Evolutionary conservation across 208 protist genomes (phyloP), one percentile per base, ranked within the genome.

Genomic region (Acanthamoeba royreba): DNA sequence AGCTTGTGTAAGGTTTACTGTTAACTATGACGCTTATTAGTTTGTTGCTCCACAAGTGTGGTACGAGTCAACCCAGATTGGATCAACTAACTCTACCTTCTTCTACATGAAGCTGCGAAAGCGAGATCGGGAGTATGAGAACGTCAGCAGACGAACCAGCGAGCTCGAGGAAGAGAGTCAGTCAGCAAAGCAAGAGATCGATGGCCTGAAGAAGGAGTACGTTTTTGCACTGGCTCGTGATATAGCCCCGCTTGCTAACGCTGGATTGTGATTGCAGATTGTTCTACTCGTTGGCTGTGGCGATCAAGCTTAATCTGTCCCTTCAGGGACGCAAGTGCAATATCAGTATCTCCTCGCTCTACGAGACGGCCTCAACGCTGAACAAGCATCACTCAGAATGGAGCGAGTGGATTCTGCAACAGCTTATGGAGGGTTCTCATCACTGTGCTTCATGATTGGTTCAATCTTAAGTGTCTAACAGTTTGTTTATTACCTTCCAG

Each of bases 271-370:
- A 13, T 2, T n/a, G 31, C 63, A 83, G 72, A 33, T 22, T 89
- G 47, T 89, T 89, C 81, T 89, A 31, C 81, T 89, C 81, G 49
- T 25, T 89, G 49, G 81, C 81, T 2, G 52, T 89, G 47, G 81
- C 81, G 1, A 89, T 89, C 81, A 89, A 89, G 81, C 31, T 89
- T 43, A 89, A 89, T 33, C 38, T 89, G 81, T 69, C 49, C 35
- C 45, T 89, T 2, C 81, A 66, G 22, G 81, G 81, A 2, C 49
- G 52, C 33, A 55, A 66, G 35, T 89, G 81, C 81, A 89, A 55
- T 49, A 35, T 69, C 19, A 40, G 52, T 49, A 89, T 89, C 49
- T 43, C 52, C 7, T 69, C 81, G 0, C 81, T 89, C 35, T 89
- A 89, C 47, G 81, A 89, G 81, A 15, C 49, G 5, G 81, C 81